Base-by-base conservation (phyloP, 176 grass and related monocot species). In the Poa annua region DNA sequence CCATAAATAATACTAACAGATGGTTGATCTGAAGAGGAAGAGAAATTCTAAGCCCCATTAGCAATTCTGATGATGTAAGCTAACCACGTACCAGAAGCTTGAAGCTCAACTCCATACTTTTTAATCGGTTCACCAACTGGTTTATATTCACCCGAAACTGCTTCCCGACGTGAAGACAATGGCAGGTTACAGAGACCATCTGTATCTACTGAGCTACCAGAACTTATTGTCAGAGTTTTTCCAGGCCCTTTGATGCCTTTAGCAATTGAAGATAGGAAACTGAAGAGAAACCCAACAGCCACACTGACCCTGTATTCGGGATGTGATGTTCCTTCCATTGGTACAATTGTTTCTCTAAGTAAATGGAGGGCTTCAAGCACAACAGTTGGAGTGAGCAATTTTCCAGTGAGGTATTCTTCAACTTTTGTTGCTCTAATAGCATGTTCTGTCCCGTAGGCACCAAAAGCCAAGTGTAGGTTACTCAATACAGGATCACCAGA, bases 221-320 rank as follows among this genome's bases (percentile, higher is more conserved):
- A 64, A 77, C 36, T 42, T 7, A 53, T 6, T 16, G 20, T n/a
- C 2, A 70, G 33, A 65, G 36, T 29, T 76, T 86, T 89, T 73
- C n/a, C 86, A 86, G 84, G 81, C 6, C 75, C 26, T 77, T 8
- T 17, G 42, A 89, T 65, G 32, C 74, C 63, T 80, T 93, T 89
- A 45, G 61, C 17, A 71, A 91, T 8, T 45, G 90, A 89, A 74
- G 81, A 86, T 19, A 97, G 69, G 77, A 93, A 97, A 65, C 83
- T 89, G 74, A 97, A 97, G 5, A 97, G 84, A 91, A 91, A 93
- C 32, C 73, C 84, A 81, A 93, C 84, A 66, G 91, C 94, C 71
- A 90, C 83, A 85, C 94, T 97, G 12, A 85, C 67, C 83, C 88
- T 97, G 47, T 91, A 93, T 69, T 84, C 85, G 9, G 86, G 48